phyloP scores from a whole-genome alignment of 1,284 basidiomycete genomes.

The Trichosporon inkin region DNA sequence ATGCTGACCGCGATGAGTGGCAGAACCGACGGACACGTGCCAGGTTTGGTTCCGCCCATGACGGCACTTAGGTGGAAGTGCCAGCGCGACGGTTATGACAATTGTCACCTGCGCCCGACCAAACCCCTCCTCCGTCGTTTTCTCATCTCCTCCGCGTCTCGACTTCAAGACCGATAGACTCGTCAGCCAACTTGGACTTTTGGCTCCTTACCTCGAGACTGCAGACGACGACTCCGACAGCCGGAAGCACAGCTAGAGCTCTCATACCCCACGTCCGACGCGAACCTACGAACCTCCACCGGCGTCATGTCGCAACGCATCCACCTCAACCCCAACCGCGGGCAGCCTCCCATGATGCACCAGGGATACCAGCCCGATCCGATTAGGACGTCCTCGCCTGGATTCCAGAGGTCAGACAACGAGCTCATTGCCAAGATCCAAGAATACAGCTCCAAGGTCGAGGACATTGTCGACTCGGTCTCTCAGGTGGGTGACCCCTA shows the following conservation, averaged over 20 bases:
- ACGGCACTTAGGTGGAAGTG: conserved; percentile 3
- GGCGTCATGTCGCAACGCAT: conserved; percentile 40
- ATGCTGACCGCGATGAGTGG: not conserved
- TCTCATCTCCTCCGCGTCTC: not conserved
- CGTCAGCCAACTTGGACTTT: not conserved
- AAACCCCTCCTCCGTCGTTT: not conserved
- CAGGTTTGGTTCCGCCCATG: conserved; percentile 6
- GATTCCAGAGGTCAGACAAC: conserved; percentile 55
- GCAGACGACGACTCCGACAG: too few species aligned
- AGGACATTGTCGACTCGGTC: conserved; percentile 89
- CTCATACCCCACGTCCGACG: too few species aligned
- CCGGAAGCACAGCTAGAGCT: too few species aligned
- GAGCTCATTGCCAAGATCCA: conserved; percentile 79
- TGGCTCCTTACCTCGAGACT: too few species aligned
- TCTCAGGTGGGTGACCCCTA: conserved; percentile 58
- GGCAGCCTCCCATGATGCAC: conserved; percentile 35
- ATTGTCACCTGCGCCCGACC: not conserved
- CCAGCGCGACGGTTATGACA: conserved; percentile 8
- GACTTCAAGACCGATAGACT: not conserved
- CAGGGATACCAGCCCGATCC: conserved; percentile 45
- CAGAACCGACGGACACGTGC: not conserved
- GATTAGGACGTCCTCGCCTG: conserved; percentile 24
- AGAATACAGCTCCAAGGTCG: conserved; percentile 69
- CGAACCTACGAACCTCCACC: not conserved
- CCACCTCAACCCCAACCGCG: conserved; percentile 50